A percentile compares a stretch with the other conserved stretches of the same genome.
Evolutionary conservation across 23 red algal genomes (phyloP).

Genomic region (Gracilaria gracilis): DNA sequence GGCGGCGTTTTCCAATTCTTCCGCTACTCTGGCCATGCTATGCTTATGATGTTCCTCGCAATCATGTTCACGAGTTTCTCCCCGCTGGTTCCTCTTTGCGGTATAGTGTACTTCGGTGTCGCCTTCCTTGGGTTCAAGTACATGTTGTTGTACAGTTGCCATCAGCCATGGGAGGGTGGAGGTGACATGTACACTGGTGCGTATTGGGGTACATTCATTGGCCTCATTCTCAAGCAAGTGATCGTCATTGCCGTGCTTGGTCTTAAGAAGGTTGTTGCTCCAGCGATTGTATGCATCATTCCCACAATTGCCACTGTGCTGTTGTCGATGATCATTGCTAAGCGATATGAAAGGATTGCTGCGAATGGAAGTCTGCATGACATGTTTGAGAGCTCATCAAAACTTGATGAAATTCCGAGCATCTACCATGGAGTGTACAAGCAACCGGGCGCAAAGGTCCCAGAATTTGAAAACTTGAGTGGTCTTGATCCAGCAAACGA

Average conservation of each 20-base stretch:
- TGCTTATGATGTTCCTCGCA: conserved; percentile 51
- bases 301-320: conserved; percentile 44
- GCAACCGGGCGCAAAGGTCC: conserved; percentile 21
- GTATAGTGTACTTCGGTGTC: conserved; percentile 44
- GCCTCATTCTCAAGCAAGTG: conserved; percentile 65
- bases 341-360: conserved; percentile 44
- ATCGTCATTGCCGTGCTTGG: conserved; percentile 62
- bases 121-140: conserved; percentile 41
- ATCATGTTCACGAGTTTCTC: conserved; percentile 57
- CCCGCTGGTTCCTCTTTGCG: conserved; percentile 51
- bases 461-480: conserved; percentile 43
- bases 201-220: conserved; percentile 50
- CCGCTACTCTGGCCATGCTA: conserved; percentile 34
- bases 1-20: conserved; percentile 58
- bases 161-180: conserved; percentile 45
- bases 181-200: conserved; percentile 59
- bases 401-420: conserved; percentile 50
- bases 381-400: conserved; percentile 49
- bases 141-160: conserved; percentile 39
- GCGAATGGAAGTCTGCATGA: conserved; percentile 61
- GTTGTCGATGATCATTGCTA: conserved; percentile 43
- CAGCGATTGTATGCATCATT: conserved; percentile 57
- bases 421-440: conserved; percentile 35
- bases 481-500: conserved; percentile 43
- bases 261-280: conserved; percentile 49